These are phyloP conservation scores for Ophiostoma piceae DNA, from an alignment of 2,329 filamentous ascomycete species.

Conservation along the genomic window DNA sequence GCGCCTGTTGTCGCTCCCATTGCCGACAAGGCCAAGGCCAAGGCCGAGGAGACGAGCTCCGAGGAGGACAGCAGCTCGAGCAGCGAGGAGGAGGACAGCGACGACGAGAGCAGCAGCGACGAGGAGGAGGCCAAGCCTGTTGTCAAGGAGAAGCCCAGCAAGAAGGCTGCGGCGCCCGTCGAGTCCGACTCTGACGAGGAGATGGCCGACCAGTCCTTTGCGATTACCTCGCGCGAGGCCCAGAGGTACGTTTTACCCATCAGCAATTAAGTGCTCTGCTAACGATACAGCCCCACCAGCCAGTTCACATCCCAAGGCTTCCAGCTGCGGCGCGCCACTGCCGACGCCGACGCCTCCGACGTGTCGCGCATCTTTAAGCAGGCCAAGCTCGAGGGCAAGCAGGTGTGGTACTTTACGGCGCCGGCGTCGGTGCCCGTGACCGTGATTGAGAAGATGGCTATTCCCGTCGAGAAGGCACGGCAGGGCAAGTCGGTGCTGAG, in stretches of 20 bases:
- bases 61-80: slow-evolving; percentile 18
- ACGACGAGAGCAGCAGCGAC: slow-evolving; percentile 24
- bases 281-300: slow-evolving; percentile 28
- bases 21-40: neutral
- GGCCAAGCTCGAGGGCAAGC: slow-evolving; percentile 60
- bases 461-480: slow-evolving; percentile 52
- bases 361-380: slow-evolving; percentile 53
- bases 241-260: neutral
- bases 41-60: neutral
- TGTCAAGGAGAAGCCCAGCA: neutral
- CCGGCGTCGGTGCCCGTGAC: slow-evolving; percentile 65
- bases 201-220: slow-evolving; percentile 38
- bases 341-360: slow-evolving; percentile 41
- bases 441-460: slow-evolving; percentile 58
- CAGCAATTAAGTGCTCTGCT: neutral
- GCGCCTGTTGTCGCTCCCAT: neutral
- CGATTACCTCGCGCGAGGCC: slow-evolving; percentile 20
- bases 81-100: slow-evolving; percentile 22
- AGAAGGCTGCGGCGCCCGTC: neutral
- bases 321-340: slow-evolving; percentile 47
- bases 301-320: slow-evolving; percentile 50
- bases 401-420: slow-evolving; percentile 75
- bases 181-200: slow-evolving; percentile 21
- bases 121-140: slow-evolving; percentile 13
- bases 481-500: slow-evolving; percentile 52